Conservation (phyloP, 352 stramenopile genomes). For the Phytophthora palmivora region DNA sequence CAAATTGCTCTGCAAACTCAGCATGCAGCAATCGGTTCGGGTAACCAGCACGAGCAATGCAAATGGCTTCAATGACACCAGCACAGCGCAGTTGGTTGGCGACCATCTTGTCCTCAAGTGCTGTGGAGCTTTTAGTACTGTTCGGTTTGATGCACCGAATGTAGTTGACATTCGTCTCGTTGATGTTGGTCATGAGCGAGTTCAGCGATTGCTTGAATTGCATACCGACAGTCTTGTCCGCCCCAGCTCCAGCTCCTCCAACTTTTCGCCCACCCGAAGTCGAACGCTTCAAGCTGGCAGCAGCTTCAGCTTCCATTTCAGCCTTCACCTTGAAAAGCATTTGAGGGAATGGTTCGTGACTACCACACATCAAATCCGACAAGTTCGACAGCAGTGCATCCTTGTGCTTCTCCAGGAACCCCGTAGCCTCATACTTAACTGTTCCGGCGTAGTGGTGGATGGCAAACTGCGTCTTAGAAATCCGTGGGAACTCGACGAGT, state of each 20-base stretch:
- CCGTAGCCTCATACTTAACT: conserved; percentile 91
- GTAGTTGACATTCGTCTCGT: conserved; percentile 80
- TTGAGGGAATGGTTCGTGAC: conserved; percentile 54
- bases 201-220: conserved; percentile 85
- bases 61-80: conserved; percentile 84
- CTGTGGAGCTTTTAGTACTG: conserved; percentile 64
- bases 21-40: conserved; percentile 85
- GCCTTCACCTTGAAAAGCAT: conserved; percentile 64
- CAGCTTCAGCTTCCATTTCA: conserved; percentile 38
- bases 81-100: conserved; percentile 82
- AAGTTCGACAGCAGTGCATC: conserved; percentile 94
- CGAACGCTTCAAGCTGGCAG: conserved; percentile 27
- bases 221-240: conserved; percentile 68
- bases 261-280: conserved; percentile 39
- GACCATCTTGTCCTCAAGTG: conserved; percentile 77
- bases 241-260: conserved; percentile 23
- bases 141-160: conserved; percentile 91
- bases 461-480: conserved; percentile 87
- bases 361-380: conserved; percentile 73
- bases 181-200: conserved; percentile 77
- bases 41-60: conserved; percentile 77
- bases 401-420: conserved; percentile 96
- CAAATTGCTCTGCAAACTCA: conserved; percentile 68
- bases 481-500: conserved; percentile 74
- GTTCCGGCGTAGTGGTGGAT: conserved; percentile 94